phyloP scores from a whole-genome alignment of 768 basidiomycete genomes.

The Psilocybe cyanescens region DNA sequence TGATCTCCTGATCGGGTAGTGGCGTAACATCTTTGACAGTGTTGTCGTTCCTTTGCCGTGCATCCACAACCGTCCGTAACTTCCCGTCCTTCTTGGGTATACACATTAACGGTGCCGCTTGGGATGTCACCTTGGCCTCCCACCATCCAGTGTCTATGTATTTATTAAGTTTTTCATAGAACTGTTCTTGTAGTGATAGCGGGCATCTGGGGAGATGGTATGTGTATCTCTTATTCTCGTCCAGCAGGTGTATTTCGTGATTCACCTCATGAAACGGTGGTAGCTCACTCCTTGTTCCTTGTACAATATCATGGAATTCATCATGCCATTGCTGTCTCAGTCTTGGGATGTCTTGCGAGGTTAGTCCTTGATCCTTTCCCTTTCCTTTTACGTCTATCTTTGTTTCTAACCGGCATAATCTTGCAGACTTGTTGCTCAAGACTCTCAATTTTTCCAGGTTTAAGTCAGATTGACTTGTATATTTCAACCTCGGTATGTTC shows the following conservation, averaged over 20 bases:
- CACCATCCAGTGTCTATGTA: constrained; percentile 41
- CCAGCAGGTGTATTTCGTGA: constrained; percentile 28
- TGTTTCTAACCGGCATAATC: too few relatives aligned
- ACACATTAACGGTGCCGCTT: constrained; percentile 36
- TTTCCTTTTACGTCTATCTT: constrained; percentile 6
- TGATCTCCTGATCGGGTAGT: constrained; percentile 42
- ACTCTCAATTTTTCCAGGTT: too few relatives aligned
- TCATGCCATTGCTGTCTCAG: constrained; percentile 10
- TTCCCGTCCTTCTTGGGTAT: constrained; percentile 35
- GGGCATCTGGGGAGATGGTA: constrained; percentile 37
- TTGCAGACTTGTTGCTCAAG: too few relatives aligned
- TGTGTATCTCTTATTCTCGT: constrained; percentile 32
- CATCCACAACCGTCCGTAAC: constrained; percentile 39
- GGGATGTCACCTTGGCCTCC: constrained; percentile 21
- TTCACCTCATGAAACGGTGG: constrained; percentile 12
- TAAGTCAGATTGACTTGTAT: too few relatives aligned
- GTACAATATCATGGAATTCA: constrained; percentile 10
- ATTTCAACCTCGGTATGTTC: not conserved
- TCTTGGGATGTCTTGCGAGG: constrained; percentile 4
- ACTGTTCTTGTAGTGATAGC: constrained; percentile 27
- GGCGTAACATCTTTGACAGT: constrained; percentile 42
- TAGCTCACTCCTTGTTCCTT: constrained; percentile 9
- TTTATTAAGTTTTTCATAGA: constrained; percentile 33
- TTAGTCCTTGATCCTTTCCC: not conserved
- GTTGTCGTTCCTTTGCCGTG: constrained; percentile 41